Conservation (phyloP, 2,329 filamentous ascomycete genomes). For the Beauveria asiatica region DNA sequence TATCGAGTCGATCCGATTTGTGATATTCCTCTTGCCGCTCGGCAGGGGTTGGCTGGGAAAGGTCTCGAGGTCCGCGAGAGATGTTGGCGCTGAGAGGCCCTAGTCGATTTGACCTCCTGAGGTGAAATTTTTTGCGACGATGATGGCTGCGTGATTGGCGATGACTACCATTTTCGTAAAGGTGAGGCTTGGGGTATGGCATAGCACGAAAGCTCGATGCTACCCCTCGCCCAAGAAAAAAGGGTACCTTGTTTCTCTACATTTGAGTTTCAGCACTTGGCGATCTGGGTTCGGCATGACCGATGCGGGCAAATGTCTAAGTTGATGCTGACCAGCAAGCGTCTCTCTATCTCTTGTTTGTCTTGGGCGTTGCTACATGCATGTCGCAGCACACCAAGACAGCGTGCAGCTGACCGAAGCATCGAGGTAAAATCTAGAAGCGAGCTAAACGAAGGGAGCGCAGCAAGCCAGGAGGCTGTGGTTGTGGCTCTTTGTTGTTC, state of each 20-base stretch:
- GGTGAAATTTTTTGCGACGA: not conserved
- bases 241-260: not conserved
- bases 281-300: not conserved
- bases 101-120: not conserved
- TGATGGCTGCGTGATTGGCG: not conserved
- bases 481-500: not conserved
- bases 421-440: not conserved
- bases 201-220: not conserved
- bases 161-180: not conserved
- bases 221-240: too few relatives aligned
- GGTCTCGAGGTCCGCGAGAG: not conserved
- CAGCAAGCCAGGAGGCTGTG: not conserved
- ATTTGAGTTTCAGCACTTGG: not conserved
- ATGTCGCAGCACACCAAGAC: not conserved
- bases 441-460: not conserved
- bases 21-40: not conserved
- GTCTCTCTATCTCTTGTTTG: not conserved
- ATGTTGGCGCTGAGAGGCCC: not conserved
- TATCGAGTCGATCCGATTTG: not conserved
- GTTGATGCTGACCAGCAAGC: not conserved
- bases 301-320: conserved; percentile 1
- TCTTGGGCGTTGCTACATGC: not conserved
- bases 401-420: not conserved
- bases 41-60: not conserved
- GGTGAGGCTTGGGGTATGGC: not conserved